Conservation (phyloP, 2,329 filamentous ascomycete genomes). For the Talaromyces atroroseus region DNA sequence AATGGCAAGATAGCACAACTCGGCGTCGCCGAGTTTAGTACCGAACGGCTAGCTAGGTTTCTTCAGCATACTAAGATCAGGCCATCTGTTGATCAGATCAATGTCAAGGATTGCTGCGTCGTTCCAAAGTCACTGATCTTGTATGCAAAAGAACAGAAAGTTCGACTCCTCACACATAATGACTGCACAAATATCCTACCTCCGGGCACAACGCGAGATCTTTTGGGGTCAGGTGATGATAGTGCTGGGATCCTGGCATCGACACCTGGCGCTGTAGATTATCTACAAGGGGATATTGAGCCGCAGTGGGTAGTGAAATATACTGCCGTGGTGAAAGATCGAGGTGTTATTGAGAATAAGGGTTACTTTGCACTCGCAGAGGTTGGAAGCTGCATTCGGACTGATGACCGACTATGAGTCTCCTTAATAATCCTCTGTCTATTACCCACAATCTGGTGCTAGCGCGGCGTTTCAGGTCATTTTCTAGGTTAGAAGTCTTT, state of each 20-base stretch:
- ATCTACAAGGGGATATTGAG: slow-evolving; percentile 69
- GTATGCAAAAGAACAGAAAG: slow-evolving; percentile 74
- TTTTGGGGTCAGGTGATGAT: slow-evolving; percentile 63
- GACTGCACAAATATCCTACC: slow-evolving; percentile 92
- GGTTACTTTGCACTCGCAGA: slow-evolving; percentile 90
- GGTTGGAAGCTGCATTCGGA: slow-evolving; percentile 46
- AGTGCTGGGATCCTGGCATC: slow-evolving; percentile 69
- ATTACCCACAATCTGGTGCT: not conserved
- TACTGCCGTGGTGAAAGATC: slow-evolving; percentile 86
- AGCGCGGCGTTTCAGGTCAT: slow-evolving; percentile 8
- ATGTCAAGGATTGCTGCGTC: slow-evolving; percentile 90
- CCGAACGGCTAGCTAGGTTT: slow-evolving; percentile 72
- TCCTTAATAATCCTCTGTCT: not conserved
- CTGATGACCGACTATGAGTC: slow-evolving; percentile 7
- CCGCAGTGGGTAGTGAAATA: slow-evolving; percentile 98
- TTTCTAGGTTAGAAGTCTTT: not conserved
- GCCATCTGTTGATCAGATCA: slow-evolving; percentile 91
- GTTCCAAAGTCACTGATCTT: slow-evolving; percentile 81
- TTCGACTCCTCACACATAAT: slow-evolving; percentile 88
- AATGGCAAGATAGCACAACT: slow-evolving; percentile 68
- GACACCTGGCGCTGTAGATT: slow-evolving; percentile 43
- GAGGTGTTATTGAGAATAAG: slow-evolving; percentile 96
- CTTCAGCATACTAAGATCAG: slow-evolving; percentile 63
- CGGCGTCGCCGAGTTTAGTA: slow-evolving; percentile 87
- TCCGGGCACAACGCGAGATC: slow-evolving; percentile 73